Base-by-base conservation (phyloP, 345 rosid species). In the Salix arbutifolia region DNA sequence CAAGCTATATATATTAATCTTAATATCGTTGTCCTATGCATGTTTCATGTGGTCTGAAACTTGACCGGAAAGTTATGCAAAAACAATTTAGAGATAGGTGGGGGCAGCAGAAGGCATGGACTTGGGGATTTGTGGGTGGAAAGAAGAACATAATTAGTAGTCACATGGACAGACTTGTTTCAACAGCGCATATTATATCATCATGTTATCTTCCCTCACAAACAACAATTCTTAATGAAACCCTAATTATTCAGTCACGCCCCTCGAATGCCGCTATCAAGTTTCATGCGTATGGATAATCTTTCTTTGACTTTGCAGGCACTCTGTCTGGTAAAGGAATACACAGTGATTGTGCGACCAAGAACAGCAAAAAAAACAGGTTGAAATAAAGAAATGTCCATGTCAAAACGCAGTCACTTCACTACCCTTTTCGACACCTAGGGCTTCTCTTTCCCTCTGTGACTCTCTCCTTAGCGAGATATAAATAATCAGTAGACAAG, bases 221-320 rank as follows among this genome's bases (percentile, higher is more conserved):
- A 78, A 69, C 84, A 76, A 77, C 79, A 61, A 67, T 53, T 67
- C 65, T 74, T 75, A 65, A 68, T 37, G 65, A 69, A 73, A 61
- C 76, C 74, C 79, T 78, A 84, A 76, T 81, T 73, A 81, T 84
- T 84, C 79, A 73, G 65, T 53, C 77, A 75, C 80, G 72, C 68
- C 73, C 26, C 28, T 58, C 62, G 16, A 42, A 50, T 0, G 73
- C 40, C 26, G 50, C 44, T 68, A 33, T 62, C 50, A 70, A 56
- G 21, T 78, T 53, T 77, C 81, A 77, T 74, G 86, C 83, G 81
- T 70, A 52, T 74, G 66, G 77, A 37, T 21, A 52, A 58, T 67
- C 77, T 74, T 79, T 73, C 77, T 74, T 79, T 77, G 81, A 79
- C 82, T 79, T 76, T 31, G 72, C n/a, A 77, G 18, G 6, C 73